Conservation (phyloP, 116 monocot genomes). For the Papilionanthe hybrid region DNA sequence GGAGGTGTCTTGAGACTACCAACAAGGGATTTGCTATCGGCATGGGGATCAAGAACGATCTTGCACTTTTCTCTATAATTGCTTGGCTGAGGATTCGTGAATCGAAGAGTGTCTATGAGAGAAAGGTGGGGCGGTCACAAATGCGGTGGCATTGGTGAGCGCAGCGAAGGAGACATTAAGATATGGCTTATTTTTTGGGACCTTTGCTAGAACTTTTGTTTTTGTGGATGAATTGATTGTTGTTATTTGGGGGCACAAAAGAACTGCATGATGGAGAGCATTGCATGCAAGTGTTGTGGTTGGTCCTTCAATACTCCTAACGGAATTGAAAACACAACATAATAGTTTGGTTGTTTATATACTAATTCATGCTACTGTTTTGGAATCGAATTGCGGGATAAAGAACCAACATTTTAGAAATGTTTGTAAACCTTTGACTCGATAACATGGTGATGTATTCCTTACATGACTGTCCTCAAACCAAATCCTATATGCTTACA, state of each 20-base stretch:
- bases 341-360: conserved; percentile 90
- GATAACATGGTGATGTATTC: conserved; percentile 88
- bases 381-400: conserved; percentile 92
- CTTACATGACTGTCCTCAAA: conserved; percentile 94
- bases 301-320: conserved; percentile 90
- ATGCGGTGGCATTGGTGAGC: conserved; percentile 53
- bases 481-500: conserved; percentile 78
- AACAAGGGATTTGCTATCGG: conserved; percentile 89
- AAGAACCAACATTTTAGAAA: conserved; percentile 82
- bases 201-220: conserved; percentile 83
- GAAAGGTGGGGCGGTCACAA: conserved; percentile 62
- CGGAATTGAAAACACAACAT: conserved; percentile 72
- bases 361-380: conserved; percentile 80
- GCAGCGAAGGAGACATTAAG: conserved; percentile 75
- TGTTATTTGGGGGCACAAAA: conserved; percentile 56
- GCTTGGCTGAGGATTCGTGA: conserved; percentile 62
- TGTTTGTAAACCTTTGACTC: conserved; percentile 81
- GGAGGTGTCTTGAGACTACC: conserved; percentile 62
- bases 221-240: conserved; percentile 82
- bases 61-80: conserved; percentile 83
- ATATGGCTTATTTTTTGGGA: conserved; percentile 83
- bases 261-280: conserved; percentile 84
- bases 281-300: conserved; percentile 72
- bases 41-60: conserved; percentile 81
- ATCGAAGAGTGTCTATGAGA: conserved; percentile 18